A percentile compares a stretch with the other conserved stretches of the same genome.
Evolutionary conservation across 108 stramenopile genomes (phyloP).

Genomic region (Nannochloropsis granulata): DNA sequence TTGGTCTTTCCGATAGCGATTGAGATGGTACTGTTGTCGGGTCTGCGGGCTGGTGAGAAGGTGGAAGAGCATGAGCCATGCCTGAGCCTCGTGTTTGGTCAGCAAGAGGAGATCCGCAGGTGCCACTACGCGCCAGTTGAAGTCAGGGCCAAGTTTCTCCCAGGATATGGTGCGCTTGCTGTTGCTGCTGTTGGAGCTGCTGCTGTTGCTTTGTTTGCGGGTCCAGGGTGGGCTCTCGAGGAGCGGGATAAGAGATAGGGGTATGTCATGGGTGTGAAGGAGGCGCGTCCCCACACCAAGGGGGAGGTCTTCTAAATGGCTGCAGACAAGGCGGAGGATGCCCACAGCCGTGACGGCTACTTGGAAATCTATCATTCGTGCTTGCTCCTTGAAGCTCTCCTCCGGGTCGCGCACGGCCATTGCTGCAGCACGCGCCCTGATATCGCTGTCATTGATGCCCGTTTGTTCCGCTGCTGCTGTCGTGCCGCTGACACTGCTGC

Average conservation of each 20-base stretch:
- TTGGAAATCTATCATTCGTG: slow-evolving; percentile 26
- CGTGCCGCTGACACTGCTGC: background rate
- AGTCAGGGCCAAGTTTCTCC: slow-evolving; percentile 53
- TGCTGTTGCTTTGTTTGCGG: slow-evolving; percentile 5
- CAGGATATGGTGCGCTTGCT: slow-evolving; percentile 25
- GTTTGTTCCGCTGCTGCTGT: background rate
- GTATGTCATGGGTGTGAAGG: slow-evolving; percentile 36
- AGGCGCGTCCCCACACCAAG: slow-evolving; percentile 12
- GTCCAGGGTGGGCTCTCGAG: slow-evolving; percentile 75
- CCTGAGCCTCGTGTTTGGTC: slow-evolving; percentile 56
- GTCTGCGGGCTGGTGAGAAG: slow-evolving; percentile 43
- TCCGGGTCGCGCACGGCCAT: background rate
- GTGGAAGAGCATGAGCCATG: slow-evolving; percentile 59
- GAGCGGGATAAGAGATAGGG: slow-evolving; percentile 49
- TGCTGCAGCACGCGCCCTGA: background rate
- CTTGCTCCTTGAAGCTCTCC: slow-evolving; percentile 11
- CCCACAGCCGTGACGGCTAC: slow-evolving; percentile 36
- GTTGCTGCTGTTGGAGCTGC: background rate
- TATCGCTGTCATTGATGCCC: background rate
- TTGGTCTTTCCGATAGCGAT: slow-evolving; percentile 52
- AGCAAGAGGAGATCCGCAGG: slow-evolving; percentile 46
- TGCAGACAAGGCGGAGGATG: slow-evolving; percentile 32
- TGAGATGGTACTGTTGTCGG: slow-evolving; percentile 51
- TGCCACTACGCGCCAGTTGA: slow-evolving; percentile 45
- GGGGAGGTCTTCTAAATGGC: slow-evolving; percentile 25